Evolutionary conservation across 345 rosid species (phyloP).

Genomic region (Populus tremula): DNA sequence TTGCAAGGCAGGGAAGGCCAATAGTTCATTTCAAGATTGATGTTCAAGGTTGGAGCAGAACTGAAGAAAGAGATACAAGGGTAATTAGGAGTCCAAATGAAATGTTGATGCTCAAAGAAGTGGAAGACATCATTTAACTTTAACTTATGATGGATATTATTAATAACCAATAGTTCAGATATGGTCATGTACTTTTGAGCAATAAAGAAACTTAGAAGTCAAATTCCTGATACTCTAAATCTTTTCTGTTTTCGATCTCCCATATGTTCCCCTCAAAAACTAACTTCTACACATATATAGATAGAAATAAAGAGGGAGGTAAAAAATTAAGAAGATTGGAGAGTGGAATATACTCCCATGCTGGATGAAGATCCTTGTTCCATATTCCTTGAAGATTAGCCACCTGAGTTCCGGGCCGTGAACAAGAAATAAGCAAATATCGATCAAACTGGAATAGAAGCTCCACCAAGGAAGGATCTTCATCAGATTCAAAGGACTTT

Average conservation of each 20-base stretch:
- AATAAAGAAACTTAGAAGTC: neutral
- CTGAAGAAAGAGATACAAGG: constrained; percentile 36
- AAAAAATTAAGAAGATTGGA: constrained; percentile 5
- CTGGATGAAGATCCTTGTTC: constrained; percentile 77
- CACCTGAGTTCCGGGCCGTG: constrained; percentile 87
- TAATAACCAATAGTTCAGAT: neutral
- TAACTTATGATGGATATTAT: no score
- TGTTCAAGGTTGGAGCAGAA: constrained; percentile 87
- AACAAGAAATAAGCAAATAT: constrained; percentile 82
- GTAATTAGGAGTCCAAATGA: constrained; percentile 4
- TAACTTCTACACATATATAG: neutral
- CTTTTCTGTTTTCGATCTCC: neutral
- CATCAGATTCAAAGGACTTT: constrained; percentile 60
- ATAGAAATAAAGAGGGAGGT: neutral
- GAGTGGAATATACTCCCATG: constrained; percentile 69
- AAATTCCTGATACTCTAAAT: neutral
- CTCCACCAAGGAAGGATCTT: constrained; percentile 83
- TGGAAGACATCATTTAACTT: neutral
- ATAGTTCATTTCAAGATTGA: constrained; percentile 96
- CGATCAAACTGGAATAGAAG: constrained; percentile 84
- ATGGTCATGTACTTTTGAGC: neutral
- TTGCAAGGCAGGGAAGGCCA: constrained; percentile 92
- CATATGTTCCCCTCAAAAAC: neutral
- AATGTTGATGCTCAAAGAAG: neutral
- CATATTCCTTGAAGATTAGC: constrained; percentile 94